These are phyloP conservation scores for Papiliotrema laurentii DNA, from an alignment of 1,284 basidiomycete genomes.

Conservation along the genomic window DNA sequence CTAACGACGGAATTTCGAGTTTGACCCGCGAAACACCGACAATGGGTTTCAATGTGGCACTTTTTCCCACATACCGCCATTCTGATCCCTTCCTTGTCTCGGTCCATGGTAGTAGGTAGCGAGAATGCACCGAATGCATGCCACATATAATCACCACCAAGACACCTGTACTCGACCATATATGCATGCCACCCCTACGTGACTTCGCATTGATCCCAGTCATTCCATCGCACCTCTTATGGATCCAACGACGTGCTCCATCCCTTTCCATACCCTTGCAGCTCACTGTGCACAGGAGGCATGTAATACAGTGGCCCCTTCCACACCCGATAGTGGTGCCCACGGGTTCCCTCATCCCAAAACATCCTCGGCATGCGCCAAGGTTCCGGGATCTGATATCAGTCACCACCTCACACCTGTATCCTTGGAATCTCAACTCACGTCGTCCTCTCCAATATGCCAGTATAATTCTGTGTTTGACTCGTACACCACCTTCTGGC, in stretches of 20 bases:
- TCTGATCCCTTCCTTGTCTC: background rate
- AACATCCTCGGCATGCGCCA: slow-evolving; percentile 46
- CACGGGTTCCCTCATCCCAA: slow-evolving; percentile 36
- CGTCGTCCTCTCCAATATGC: slow-evolving; percentile 61
- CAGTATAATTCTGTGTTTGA: slow-evolving; percentile 61
- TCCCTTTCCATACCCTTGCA: slow-evolving; percentile 30
- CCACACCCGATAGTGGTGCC: slow-evolving; percentile 40
- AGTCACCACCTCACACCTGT: background rate
- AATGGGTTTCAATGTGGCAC: background rate
- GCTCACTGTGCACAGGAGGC: slow-evolving; percentile 32
- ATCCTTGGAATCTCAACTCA: slow-evolving; percentile 8
- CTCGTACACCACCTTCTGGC: slow-evolving; percentile 57
- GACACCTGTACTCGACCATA: background rate
- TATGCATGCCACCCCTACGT: background rate
- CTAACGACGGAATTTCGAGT: no score
- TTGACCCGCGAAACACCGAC: background rate
- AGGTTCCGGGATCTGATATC: slow-evolving; percentile 51
- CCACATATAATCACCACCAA: no score
- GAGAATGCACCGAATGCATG: no score
- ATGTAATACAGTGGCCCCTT: slow-evolving; percentile 47
- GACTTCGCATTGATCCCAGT: background rate
- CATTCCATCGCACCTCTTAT: background rate
- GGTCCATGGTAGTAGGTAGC: background rate
- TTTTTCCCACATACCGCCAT: background rate
- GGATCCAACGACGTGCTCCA: slow-evolving; percentile 5